A percentile compares a stretch with the other conserved stretches of the same genome.
Evolutionary conservation across 306 rosid genomes (phyloP).

Genomic region (Vigna hirtella): DNA sequence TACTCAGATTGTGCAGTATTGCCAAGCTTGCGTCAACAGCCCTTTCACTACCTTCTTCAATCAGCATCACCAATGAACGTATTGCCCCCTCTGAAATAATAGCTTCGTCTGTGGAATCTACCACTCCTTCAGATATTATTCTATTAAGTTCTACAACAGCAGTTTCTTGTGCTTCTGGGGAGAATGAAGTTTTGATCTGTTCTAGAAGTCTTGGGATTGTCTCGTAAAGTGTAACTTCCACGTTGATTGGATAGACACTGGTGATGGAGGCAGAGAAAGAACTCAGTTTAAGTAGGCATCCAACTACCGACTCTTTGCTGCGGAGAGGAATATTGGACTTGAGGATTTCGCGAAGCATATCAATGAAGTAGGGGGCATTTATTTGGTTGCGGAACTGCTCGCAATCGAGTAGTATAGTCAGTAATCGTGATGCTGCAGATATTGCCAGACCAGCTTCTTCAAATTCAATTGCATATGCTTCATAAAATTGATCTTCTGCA

Average conservation of each 20-base stretch:
- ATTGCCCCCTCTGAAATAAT: slow-evolving; percentile 70
- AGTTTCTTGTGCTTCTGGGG: slow-evolving; percentile 65
- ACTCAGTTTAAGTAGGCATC: slow-evolving; percentile 77
- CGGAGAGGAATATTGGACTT: slow-evolving; percentile 69
- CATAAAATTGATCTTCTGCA: slow-evolving; percentile 62
- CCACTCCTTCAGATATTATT: slow-evolving; percentile 81
- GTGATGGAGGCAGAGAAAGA: slow-evolving; percentile 58
- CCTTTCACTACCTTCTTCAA: slow-evolving; percentile 79
- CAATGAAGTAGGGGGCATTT: slow-evolving; percentile 58
- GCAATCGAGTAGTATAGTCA: slow-evolving; percentile 69
- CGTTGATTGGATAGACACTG: slow-evolving; percentile 56
- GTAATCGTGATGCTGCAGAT: slow-evolving; percentile 80
- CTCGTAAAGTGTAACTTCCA: slow-evolving; percentile 80
- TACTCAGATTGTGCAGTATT: slow-evolving; percentile 77
- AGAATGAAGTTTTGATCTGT: slow-evolving; percentile 67
- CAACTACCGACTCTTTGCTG: slow-evolving; percentile 86
- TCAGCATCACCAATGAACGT: slow-evolving; percentile 67
- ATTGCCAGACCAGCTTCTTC: slow-evolving; percentile 93
- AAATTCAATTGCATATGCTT: slow-evolving; percentile 63
- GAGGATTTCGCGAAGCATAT: slow-evolving; percentile 67
- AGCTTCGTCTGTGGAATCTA: slow-evolving; percentile 61
- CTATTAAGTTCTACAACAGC: slow-evolving; percentile 78
- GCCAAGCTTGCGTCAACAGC: slow-evolving; percentile 77
- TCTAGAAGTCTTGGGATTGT: slow-evolving; percentile 83
- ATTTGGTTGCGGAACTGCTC: slow-evolving; percentile 54